phyloP scores from a whole-genome alignment of 2,329 filamentous ascomycete genomes.

The Mollisia scopiformis region DNA sequence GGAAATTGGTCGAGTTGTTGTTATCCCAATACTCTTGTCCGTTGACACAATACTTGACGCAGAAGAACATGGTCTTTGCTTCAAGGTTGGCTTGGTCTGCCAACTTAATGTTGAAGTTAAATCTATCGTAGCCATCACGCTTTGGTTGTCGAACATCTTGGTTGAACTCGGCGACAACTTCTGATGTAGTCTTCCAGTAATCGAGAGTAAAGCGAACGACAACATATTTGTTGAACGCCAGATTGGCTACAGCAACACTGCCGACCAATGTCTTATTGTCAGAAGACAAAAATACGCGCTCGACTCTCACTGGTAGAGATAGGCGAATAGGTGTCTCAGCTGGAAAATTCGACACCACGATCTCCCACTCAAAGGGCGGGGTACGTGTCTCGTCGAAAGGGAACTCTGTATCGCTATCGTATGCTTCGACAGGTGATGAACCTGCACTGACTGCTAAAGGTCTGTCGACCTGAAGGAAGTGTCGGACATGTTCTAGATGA shows the following conservation, averaged over 20 bases:
- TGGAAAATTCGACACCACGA: slow-evolving; percentile 83
- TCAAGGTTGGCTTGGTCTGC: slow-evolving; percentile 91
- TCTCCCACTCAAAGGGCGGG: slow-evolving; percentile 81
- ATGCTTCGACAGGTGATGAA: slow-evolving; percentile 86
- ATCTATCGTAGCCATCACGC: slow-evolving; percentile 76
- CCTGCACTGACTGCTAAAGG: slow-evolving; percentile 95
- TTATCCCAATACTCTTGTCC: slow-evolving; percentile 95
- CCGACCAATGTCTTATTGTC: slow-evolving; percentile 89
- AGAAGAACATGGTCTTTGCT: slow-evolving; percentile 89
- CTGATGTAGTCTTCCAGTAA: slow-evolving; percentile 98
- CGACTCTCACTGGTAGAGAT: slow-evolving; percentile 73
- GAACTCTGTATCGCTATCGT: slow-evolving; percentile 87
- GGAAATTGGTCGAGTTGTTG: slow-evolving; percentile 85
- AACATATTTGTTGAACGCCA: slow-evolving; percentile 87
- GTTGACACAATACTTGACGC: slow-evolving; percentile 83
- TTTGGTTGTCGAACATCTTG: slow-evolving; percentile 74
- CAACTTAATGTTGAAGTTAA: slow-evolving; percentile 92
- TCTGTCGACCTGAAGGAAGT: slow-evolving; percentile 92
- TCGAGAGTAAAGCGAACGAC: slow-evolving; percentile 95
- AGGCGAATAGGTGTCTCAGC: slow-evolving; percentile 64
- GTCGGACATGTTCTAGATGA: slow-evolving; percentile 91
- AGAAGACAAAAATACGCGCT: slow-evolving; percentile 82
- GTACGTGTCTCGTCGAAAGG: slow-evolving; percentile 65
- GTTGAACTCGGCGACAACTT: slow-evolving; percentile 86
- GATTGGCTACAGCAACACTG: slow-evolving; percentile 81